Base-by-base conservation (phyloP, 176 grass and related monocot species). In the Avena atlantica region DNA sequence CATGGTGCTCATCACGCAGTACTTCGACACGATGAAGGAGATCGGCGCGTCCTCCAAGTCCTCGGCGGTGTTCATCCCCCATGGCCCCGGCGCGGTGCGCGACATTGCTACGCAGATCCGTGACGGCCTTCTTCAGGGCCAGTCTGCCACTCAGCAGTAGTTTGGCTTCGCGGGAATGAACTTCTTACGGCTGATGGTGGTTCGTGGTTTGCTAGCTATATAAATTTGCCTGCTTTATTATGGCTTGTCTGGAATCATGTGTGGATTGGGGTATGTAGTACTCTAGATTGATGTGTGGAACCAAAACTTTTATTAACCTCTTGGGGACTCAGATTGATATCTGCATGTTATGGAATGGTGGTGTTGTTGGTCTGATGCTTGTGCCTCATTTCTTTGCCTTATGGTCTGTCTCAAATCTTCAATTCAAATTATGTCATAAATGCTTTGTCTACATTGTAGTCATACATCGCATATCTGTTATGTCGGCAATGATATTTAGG, bases 1-100 rank as follows among this genome's bases (percentile, higher is more conserved):
- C 86, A 97, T 97, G 95, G 95, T 97, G 25, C 82, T 97, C 50
- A 91, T 97, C 70, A 97, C 95, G 3, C 92, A 94, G 47, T 97
- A 97, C 79, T 97, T 97, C 25, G 92, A 94, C 75, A 92, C 95
- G 65, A 97, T 97, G 95, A 97, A 97, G 84, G 95, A 97, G 70
- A 91, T 97, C 2, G 92, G 92, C 20, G 95, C 95, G 1, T 57
- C 81, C 1, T 94, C 92, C 57, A 97, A 94, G 84, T 89, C 90
- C 3, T 92, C 95, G 2, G 61, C 92, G 1, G 92, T 97, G 37
- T 97, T 97, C 86, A 92, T 94, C 57, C 95, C 95, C 4, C 92
- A 97, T 14, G 95, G 92, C 9, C 92, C 92, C 2, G 95, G 95
- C 3, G 90, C 90, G 0, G 92, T 97, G 13, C 84, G 88, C 23